These are phyloP conservation scores for Sporothrix schenckii DNA, from an alignment of 2,329 filamentous ascomycete species.

Conservation along the genomic window DNA sequence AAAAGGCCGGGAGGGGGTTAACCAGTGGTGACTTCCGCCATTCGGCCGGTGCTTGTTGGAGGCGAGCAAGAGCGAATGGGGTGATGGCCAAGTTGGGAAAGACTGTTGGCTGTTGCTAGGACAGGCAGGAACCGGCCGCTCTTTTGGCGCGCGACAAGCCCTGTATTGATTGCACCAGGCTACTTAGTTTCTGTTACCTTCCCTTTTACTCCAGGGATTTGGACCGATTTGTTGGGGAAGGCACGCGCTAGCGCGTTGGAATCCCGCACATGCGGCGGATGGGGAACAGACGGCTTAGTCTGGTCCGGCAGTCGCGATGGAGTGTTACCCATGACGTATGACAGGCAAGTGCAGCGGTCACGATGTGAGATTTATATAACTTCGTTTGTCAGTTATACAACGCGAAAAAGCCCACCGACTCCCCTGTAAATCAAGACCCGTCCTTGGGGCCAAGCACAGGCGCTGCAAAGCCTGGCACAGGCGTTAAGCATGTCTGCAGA, in stretches of 20 bases:
- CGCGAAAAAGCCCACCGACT: too few species aligned
- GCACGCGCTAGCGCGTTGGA: conserved; percentile 9
- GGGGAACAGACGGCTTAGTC: neutral
- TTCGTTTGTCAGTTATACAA: neutral
- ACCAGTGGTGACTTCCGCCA: conserved; percentile 2
- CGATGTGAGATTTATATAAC: neutral
- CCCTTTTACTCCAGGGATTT: neutral
- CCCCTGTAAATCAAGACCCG: too few species aligned
- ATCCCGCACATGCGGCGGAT: neutral
- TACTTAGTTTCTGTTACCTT: neutral
- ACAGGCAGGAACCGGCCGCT: neutral
- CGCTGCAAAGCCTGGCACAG: too few species aligned
- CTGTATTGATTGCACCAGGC: conserved; percentile 11
- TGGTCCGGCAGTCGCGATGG: conserved; percentile 21
- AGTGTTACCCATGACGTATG: neutral
- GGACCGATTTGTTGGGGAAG: conserved; percentile 12
- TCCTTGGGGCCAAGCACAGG: too few species aligned
- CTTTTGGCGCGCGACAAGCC: neutral
- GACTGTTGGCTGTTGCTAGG: neutral
- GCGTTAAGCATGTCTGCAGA: too few species aligned
- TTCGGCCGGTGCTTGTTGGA: neutral
- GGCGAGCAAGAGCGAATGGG: neutral
- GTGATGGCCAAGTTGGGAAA: conserved; percentile 4
- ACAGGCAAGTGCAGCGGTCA: neutral
- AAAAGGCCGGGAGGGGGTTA: neutral